These are phyloP conservation scores for Sporothrix mexicana DNA, from an alignment of 2,329 filamentous ascomycete species.

Conservation along the genomic window DNA sequence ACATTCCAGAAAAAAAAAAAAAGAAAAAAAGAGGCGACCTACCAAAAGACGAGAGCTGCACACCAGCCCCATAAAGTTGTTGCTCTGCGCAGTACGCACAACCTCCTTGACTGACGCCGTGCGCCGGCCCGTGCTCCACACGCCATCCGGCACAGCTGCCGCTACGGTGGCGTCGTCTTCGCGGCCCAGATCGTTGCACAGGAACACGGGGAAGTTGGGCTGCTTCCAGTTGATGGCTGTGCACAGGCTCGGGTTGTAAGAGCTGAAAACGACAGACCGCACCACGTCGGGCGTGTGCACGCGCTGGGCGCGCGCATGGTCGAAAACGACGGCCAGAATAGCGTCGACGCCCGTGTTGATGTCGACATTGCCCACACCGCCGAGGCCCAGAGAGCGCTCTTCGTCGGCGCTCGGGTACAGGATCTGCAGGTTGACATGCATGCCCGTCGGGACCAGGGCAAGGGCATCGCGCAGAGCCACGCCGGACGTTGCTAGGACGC, in stretches of 20 bases:
- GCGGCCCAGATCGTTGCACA: constrained; percentile 88
- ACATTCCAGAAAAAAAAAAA: constrained; percentile 4
- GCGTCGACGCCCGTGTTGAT: constrained; percentile 87
- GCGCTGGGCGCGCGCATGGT: constrained; percentile 76
- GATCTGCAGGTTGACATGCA: constrained; percentile 92
- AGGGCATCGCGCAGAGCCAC: constrained; percentile 81
- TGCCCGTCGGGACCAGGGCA: constrained; percentile 72
- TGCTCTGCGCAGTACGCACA: constrained; percentile 88
- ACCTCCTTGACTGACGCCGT: constrained; percentile 92
- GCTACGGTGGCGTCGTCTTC: constrained; percentile 50
- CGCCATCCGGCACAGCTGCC: constrained; percentile 47
- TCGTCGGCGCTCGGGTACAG: constrained; percentile 81
- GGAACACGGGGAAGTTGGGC: constrained; percentile 93
- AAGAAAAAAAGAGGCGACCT: constrained; percentile 47
- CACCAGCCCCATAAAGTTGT: constrained; percentile 97
- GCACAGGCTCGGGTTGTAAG: constrained; percentile 87
- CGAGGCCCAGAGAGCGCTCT: constrained; percentile 71
- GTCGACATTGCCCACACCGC: constrained; percentile 68
- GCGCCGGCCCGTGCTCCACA: constrained; percentile 67
- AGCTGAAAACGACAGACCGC: constrained; percentile 90
- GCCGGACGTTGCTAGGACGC: constrained; percentile 74
- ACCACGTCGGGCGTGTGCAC: constrained; percentile 73
- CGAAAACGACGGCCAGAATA: constrained; percentile 84
- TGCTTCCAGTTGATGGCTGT: constrained; percentile 99
- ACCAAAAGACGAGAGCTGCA: constrained; percentile 87